Evolutionary conservation across 2,329 filamentous ascomycete species (phyloP).

Genomic region (Neodidymelliopsis sp.): DNA sequence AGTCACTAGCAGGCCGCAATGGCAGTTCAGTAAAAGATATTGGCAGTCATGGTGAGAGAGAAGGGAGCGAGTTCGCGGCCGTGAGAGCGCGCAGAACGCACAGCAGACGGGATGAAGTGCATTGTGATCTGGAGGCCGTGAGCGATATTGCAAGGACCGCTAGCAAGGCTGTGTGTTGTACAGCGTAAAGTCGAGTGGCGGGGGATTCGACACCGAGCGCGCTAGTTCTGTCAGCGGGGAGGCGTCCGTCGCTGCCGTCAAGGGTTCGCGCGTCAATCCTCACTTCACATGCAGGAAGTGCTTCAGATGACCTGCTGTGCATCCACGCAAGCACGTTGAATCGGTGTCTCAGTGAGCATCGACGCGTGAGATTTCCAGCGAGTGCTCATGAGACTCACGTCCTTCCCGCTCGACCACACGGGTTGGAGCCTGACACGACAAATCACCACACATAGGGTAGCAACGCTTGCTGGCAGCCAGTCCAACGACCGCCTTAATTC

Average conservation of each 20-base stretch:
- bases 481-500: background rate
- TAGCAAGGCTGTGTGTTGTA: conserved; percentile 17
- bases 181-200: conserved; percentile 16
- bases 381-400: conserved; percentile 10
- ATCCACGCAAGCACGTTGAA: background rate
- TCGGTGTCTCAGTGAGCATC: conserved; percentile 8
- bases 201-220: conserved; percentile 7
- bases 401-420: conserved; percentile 5
- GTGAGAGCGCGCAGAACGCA: background rate
- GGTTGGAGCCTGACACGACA: conserved; percentile 1
- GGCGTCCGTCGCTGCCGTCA: conserved; percentile 1
- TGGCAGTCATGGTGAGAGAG: conserved; percentile 3
- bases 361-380: background rate
- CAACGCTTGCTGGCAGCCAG: conserved; percentile 1
- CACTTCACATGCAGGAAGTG: conserved; percentile 7
- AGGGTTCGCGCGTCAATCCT: conserved; percentile 11
- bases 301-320: conserved; percentile 17
- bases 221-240: conserved; percentile 12
- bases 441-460: conserved; percentile 7
- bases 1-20: conserved; percentile 2
- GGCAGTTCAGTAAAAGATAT: conserved; percentile 9
- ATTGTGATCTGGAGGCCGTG: conserved; percentile 13
- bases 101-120: conserved; percentile 5
- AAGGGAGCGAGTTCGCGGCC: background rate
- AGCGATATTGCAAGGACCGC: conserved; percentile 15